Evolutionary conservation across 2,329 filamentous ascomycete species (phyloP).

Genomic region (Camptophora hylomeconis): DNA sequence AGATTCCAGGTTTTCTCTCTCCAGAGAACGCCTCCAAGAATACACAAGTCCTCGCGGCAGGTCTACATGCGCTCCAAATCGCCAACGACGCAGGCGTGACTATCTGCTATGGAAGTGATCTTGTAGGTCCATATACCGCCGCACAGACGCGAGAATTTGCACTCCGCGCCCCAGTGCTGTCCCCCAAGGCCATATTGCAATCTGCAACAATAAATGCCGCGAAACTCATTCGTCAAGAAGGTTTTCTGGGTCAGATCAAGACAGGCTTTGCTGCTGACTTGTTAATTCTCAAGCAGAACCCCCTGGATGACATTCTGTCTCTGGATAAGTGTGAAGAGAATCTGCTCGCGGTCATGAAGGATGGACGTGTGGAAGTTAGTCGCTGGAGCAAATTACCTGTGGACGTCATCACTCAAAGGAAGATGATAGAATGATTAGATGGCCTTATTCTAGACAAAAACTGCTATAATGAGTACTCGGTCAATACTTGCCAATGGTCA

Average conservation of each 20-base stretch:
- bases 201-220: slow-evolving; percentile 42
- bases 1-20: slow-evolving; percentile 28
- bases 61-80: slow-evolving; percentile 35
- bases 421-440: no score
- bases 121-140: slow-evolving; percentile 37
- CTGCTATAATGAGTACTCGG: no score
- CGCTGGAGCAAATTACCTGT: slow-evolving; percentile 10
- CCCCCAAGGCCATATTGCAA: slow-evolving; percentile 32
- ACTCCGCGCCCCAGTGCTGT: slow-evolving; percentile 31
- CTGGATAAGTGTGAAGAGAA: slow-evolving; percentile 34
- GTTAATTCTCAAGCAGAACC: slow-evolving; percentile 39
- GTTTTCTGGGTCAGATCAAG: slow-evolving; percentile 37
- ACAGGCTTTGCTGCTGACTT: slow-evolving; percentile 41
- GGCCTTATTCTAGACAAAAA: no score
- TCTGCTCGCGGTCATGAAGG: slow-evolving; percentile 41
- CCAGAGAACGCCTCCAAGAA: slow-evolving; percentile 38
- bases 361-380: slow-evolving; percentile 32
- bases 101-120: slow-evolving; percentile 44
- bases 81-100: slow-evolving; percentile 40
- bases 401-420: no score
- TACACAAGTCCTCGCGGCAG: slow-evolving; percentile 33
- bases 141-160: slow-evolving; percentile 39
- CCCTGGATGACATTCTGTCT: slow-evolving; percentile 41
- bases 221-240: slow-evolving; percentile 33
- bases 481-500: no score